phyloP scores from a whole-genome alignment of 108 stramenopile genomes.

The Stephanodiscus minutulus region DNA sequence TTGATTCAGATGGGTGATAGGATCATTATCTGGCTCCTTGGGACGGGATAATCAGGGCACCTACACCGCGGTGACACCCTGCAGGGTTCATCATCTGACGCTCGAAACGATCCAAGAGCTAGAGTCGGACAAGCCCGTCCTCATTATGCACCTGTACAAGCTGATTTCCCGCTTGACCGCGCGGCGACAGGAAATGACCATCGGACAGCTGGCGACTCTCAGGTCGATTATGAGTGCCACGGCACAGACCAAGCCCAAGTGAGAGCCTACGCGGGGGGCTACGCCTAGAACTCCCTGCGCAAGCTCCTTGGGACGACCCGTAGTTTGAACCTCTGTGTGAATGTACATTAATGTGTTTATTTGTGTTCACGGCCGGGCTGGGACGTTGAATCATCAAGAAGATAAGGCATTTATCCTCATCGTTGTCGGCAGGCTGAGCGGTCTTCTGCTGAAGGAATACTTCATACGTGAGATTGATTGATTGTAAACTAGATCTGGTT shows the following conservation, averaged over 20 bases:
- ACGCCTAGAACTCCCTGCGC: too few species aligned
- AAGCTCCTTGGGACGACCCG: too few species aligned
- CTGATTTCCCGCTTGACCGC: constrained; percentile 67
- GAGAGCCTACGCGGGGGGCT: too few species aligned
- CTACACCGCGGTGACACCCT: constrained; percentile 48
- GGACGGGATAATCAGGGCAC: constrained; percentile 40
- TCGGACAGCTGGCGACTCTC: constrained; percentile 64
- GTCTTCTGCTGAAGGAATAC: too few species aligned
- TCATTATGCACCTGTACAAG: constrained; percentile 70
- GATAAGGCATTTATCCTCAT: too few species aligned
- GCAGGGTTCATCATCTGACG: constrained; percentile 61
- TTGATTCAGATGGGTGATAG: constrained; percentile 27
- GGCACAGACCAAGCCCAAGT: constrained; percentile 64
- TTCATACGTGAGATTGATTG: too few species aligned
- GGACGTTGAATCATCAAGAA: too few species aligned
- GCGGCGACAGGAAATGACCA: constrained; percentile 65
- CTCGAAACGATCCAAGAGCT: constrained; percentile 55
- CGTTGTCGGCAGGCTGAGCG: too few species aligned
- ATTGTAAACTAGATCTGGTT: too few species aligned
- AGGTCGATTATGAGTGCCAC: constrained; percentile 67
- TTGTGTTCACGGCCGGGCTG: too few species aligned
- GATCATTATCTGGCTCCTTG: constrained; percentile 40
- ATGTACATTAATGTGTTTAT: too few species aligned
- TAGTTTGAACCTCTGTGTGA: too few species aligned
- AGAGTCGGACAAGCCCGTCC: constrained; percentile 52